phyloP scores from a whole-genome alignment of 2,329 filamentous ascomycete genomes.

The Fragosphaeria purpurea region DNA sequence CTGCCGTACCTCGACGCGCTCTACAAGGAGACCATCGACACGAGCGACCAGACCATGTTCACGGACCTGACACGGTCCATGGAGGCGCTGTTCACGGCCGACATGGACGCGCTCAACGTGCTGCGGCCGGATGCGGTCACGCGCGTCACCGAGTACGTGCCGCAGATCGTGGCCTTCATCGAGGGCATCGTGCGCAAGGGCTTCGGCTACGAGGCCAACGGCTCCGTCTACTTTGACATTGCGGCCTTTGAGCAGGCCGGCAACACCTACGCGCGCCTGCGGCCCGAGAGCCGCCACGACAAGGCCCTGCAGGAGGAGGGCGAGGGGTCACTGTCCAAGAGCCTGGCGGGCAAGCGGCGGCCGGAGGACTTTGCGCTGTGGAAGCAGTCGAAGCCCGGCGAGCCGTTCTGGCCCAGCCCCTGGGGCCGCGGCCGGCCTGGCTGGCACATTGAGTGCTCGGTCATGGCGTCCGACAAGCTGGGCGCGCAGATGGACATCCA shows the following conservation, averaged over 20 bases:
- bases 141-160: conserved; percentile 58
- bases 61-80: conserved; percentile 55
- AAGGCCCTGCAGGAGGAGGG: conserved; percentile 55
- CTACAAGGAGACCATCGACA: conserved; percentile 45
- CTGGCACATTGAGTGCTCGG: conserved; percentile 68
- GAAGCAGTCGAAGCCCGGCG: conserved; percentile 50
- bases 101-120: conserved; percentile 57
- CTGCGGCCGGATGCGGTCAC: conserved; percentile 54
- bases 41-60: conserved; percentile 56
- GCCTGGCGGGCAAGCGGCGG: conserved; percentile 49
- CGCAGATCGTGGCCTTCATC: conserved; percentile 51
- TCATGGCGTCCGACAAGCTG: conserved; percentile 58
- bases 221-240: conserved; percentile 65
- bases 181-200: conserved; percentile 56
- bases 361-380: conserved; percentile 57
- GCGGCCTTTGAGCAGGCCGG: conserved; percentile 54
- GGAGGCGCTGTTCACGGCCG: conserved; percentile 57
- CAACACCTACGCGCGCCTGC: conserved; percentile 57
- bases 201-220: conserved; percentile 53
- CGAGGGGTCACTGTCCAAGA: conserved; percentile 53
- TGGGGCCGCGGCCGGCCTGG: conserved; percentile 61
- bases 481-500: conserved; percentile 61
- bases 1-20: conserved; percentile 54
- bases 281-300: conserved; percentile 59
- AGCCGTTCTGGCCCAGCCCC: conserved; percentile 46